Evolutionary conservation across 495 filamentous ascomycete genomes (phyloP).

Genomic region (Hypomontagnella monticulosa): DNA sequence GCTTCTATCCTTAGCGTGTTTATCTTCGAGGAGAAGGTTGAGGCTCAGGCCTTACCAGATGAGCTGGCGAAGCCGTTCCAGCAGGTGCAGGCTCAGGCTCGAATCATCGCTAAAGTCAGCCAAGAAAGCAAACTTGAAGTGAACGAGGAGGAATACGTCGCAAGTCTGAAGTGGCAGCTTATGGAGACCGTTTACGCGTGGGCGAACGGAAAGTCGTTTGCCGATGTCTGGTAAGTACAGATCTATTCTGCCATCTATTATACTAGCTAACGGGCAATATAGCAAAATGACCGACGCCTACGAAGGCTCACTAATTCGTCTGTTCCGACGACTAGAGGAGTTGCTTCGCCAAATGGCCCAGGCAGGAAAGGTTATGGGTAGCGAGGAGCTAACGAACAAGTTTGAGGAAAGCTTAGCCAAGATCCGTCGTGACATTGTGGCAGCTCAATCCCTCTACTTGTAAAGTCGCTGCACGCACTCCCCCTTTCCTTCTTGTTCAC

Average conservation of each 20-base stretch:
- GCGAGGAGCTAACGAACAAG: conserved; percentile 85
- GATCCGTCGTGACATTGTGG: conserved; percentile 90
- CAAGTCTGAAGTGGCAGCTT: conserved; percentile 86
- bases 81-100: conserved; percentile 84
- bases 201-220: conserved; percentile 91
- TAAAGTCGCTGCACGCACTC: conserved; percentile 48
- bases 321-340: conserved; percentile 95
- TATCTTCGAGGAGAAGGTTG: conserved; percentile 94
- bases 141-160: conserved; percentile 91
- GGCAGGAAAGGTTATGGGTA: conserved; percentile 96
- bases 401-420: conserved; percentile 86
- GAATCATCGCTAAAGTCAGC: conserved; percentile 88
- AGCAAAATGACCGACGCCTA: conserved; percentile 99
- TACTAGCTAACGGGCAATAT: conserved; percentile 5
- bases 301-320: conserved; percentile 92
- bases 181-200: conserved; percentile 97
- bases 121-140: conserved; percentile 89
- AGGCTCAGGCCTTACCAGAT: conserved; percentile 76
- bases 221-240: conserved; percentile 88
- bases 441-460: conserved; percentile 90
- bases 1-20: conserved; percentile 90
- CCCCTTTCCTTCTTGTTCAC: background rate
- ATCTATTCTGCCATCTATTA: background rate
- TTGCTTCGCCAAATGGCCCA: conserved; percentile 97
- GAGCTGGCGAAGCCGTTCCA: conserved; percentile 86